Percentiles rank a stretch among this genome's conserved stretches.
These are phyloP conservation scores for Malus hybrid DNA, from an alignment of 331 rosid genomes.

Conservation along the genomic window DNA sequence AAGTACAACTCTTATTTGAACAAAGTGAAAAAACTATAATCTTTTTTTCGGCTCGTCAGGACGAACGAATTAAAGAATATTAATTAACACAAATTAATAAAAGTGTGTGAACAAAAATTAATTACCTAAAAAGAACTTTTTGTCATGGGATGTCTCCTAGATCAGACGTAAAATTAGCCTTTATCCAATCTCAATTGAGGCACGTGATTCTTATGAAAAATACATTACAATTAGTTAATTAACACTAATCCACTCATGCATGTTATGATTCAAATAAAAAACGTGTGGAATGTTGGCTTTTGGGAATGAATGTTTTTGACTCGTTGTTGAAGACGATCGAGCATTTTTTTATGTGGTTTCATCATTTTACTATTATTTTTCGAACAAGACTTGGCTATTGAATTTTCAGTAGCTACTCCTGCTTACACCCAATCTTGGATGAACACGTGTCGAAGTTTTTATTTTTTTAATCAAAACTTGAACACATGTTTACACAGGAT, in stretches of 20 bases:
- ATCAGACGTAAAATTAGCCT: background rate
- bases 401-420: no score
- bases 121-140: background rate
- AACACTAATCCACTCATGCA: background rate
- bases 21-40: no score
- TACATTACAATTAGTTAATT: background rate
- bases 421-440: no score
- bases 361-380: background rate
- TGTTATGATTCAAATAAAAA: background rate
- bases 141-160: background rate
- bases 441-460: no score
- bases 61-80: no score
- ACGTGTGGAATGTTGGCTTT: background rate
- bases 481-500: no score
- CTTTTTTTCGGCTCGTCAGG: no score
- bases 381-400: no score
- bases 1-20: no score
- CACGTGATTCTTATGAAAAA: constrained; percentile 21
- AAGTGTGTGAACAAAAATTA: no score
- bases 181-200: background rate
- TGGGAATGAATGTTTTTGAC: background rate
- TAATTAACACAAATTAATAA: no score
- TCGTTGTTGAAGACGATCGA: background rate
- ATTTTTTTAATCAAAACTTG: no score
- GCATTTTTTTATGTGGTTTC: background rate